Evolutionary conservation across 2,329 filamentous ascomycete species (phyloP).

Genomic region (Neonectria magnoliae): DNA sequence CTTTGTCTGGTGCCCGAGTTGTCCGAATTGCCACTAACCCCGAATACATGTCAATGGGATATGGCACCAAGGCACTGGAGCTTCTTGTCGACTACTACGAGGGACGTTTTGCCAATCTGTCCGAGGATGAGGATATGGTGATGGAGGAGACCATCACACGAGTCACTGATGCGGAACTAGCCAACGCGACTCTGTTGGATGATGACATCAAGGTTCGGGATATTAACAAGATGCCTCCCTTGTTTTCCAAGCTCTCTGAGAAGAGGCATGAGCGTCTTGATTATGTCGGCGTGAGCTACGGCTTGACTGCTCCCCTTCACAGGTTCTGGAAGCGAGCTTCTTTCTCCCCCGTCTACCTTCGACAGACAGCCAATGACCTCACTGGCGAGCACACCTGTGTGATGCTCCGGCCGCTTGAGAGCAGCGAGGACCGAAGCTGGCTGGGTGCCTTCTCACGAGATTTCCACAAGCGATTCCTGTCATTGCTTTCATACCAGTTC

Average conservation of each 20-base stretch:
- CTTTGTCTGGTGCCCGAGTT: constrained; percentile 88
- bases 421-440: constrained; percentile 79
- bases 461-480: constrained; percentile 93
- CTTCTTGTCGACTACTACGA: constrained; percentile 94
- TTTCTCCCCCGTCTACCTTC: constrained; percentile 91
- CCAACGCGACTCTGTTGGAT: constrained; percentile 78
- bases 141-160: constrained; percentile 75
- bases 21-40: constrained; percentile 97
- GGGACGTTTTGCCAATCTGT: constrained; percentile 86
- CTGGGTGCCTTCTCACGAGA: constrained; percentile 90
- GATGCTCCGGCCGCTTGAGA: constrained; percentile 86
- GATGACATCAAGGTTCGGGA: constrained; percentile 93
- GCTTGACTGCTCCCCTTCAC: constrained; percentile 85
- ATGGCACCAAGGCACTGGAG: constrained; percentile 87
- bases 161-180: constrained; percentile 84
- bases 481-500: constrained; percentile 93
- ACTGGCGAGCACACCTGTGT: constrained; percentile 98
- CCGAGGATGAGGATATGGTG: constrained; percentile 70
- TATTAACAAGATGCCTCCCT: constrained; percentile 88
- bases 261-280: constrained; percentile 83
- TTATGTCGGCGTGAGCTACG: constrained; percentile 95
- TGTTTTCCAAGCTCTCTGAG: constrained; percentile 90
- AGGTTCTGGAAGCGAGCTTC: constrained; percentile 94
- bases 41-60: constrained; percentile 91
- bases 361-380: constrained; percentile 94